A percentile compares a stretch with the other conserved stretches of the same genome.
These are phyloP conservation scores for Ulmus americana DNA, from an alignment of 331 rosid genomes.

Conservation along the genomic window DNA sequence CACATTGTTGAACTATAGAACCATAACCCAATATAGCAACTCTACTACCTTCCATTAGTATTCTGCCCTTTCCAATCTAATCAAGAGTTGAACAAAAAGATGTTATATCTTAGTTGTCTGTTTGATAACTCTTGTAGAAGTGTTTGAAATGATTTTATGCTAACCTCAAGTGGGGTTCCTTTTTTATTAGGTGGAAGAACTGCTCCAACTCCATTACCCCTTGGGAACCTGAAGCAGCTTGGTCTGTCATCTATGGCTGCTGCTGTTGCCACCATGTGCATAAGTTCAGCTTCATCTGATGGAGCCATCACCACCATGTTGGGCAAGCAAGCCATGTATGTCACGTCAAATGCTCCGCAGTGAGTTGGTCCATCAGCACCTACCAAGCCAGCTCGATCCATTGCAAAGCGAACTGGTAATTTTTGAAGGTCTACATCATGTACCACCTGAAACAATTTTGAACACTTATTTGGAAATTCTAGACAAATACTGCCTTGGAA, in stretches of 20 bases:
- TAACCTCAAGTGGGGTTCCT: constrained; percentile 74
- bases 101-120: background rate
- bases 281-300: constrained; percentile 81
- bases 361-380: constrained; percentile 96
- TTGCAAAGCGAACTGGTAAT: constrained; percentile 76
- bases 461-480: background rate
- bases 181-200: constrained; percentile 49
- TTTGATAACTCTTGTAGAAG: background rate
- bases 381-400: constrained; percentile 91
- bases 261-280: constrained; percentile 95
- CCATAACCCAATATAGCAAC: constrained; percentile 80
- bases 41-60: constrained; percentile 55
- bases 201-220: constrained; percentile 77
- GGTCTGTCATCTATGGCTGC: constrained; percentile 81
- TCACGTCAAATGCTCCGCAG: constrained; percentile 85
- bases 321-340: constrained; percentile 94
- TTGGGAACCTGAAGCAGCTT: constrained; percentile 84
- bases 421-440: constrained; percentile 93
- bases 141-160: constrained; percentile 18
- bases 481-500: background rate
- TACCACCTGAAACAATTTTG: constrained; percentile 42
- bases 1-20: constrained; percentile 61
- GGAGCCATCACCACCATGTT: constrained; percentile 98
- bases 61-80: constrained; percentile 81
- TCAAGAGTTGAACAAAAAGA: constrained; percentile 1